These are phyloP conservation scores for Prunus davidiana DNA, from an alignment of 306 rosid genomes.

Conservation along the genomic window DNA sequence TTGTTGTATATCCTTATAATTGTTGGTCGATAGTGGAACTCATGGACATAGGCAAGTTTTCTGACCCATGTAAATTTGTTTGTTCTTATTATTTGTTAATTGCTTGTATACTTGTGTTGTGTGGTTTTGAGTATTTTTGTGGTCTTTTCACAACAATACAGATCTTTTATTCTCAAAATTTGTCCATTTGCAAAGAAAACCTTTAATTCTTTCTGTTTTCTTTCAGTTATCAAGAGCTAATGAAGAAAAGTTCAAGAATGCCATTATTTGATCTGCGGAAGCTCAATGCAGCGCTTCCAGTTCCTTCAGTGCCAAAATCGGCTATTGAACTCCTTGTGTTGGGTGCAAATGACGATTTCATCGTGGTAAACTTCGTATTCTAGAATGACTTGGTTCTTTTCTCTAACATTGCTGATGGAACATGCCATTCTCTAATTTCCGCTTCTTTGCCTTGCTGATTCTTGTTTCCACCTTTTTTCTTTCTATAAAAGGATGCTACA, in stretches of 20 bases:
- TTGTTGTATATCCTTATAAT: not conserved
- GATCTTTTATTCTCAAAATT: not conserved
- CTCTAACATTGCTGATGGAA: not conserved
- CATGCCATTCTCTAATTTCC: not conserved
- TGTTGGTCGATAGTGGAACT: not conserved
- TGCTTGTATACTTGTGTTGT: no score
- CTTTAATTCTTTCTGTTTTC: constrained; percentile 14
- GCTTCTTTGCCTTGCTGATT: not conserved
- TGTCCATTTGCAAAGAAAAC: not conserved
- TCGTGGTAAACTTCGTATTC: constrained; percentile 51
- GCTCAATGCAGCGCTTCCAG: constrained; percentile 88
- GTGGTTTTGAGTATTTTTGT: not conserved
- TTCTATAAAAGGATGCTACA: not conserved
- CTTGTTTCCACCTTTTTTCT: not conserved
- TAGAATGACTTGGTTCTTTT: not conserved
- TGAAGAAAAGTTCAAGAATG: constrained; percentile 92
- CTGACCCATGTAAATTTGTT: not conserved
- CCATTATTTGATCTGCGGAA: constrained; percentile 86
- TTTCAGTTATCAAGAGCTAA: constrained; percentile 76
- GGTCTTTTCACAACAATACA: not conserved
- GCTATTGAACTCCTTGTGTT: constrained; percentile 62
- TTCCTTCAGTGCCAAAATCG: constrained; percentile 52
- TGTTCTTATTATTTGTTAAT: not conserved
- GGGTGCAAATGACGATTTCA: constrained; percentile 84
- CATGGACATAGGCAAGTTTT: not conserved